Percentiles rank a stretch among this genome's conserved stretches.
Evolutionary conservation across 2,329 filamentous ascomycete species (phyloP).

Genomic region (Hypoxylon sp.): DNA sequence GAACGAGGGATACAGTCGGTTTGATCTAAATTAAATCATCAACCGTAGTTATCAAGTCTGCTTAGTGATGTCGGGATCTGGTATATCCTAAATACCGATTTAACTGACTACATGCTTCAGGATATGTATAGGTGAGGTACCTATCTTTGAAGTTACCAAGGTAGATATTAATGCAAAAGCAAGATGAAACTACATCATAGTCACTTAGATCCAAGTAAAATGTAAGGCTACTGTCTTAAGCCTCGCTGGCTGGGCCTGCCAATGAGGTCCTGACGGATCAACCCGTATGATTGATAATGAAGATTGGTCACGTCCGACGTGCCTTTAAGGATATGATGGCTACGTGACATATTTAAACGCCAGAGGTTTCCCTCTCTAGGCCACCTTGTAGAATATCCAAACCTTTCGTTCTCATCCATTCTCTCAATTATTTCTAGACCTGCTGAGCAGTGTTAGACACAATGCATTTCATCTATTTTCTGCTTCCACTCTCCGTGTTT

Average conservation of each 20-base stretch:
- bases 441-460: neutral
- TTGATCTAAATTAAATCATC: neutral
- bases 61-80: neutral
- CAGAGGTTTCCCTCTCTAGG: neutral
- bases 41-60: neutral
- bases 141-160: neutral
- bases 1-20: neutral
- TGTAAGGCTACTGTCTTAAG: neutral
- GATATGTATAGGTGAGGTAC: neutral
- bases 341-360: neutral
- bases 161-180: neutral
- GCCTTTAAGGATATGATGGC: neutral
- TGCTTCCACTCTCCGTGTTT: conserved; percentile 7
- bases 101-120: too few relatives aligned
- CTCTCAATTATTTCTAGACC: neutral
- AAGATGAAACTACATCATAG: neutral
- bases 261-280: neutral
- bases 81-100: neutral
- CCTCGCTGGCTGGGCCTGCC: neutral
- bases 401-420: neutral
- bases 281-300: neutral
- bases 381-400: neutral
- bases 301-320: neutral
- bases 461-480: conserved; percentile 15
- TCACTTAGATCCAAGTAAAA: neutral